phyloP scores from a whole-genome alignment of 768 basidiomycete genomes.

The Podaxis sp. region DNA sequence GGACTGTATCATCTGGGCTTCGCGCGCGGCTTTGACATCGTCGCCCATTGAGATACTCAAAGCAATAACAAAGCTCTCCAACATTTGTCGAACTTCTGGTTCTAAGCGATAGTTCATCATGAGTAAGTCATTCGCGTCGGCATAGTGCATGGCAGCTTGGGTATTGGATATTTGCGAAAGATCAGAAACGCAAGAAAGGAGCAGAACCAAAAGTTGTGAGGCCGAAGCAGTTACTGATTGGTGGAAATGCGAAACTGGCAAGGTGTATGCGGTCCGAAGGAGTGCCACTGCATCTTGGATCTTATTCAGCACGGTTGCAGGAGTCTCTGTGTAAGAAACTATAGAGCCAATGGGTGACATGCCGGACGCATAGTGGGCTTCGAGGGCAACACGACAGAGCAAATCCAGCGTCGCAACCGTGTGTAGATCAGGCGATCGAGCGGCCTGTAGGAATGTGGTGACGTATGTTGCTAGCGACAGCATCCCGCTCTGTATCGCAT shows the following conservation, averaged over 20 bases:
- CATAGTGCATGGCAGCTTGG: slow-evolving; percentile 50
- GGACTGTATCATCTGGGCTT: slow-evolving; percentile 70
- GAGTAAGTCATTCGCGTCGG: slow-evolving; percentile 49
- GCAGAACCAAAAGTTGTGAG: slow-evolving; percentile 60
- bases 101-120: slow-evolving; percentile 52
- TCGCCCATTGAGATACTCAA: slow-evolving; percentile 63
- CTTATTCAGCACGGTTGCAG: slow-evolving; percentile 47
- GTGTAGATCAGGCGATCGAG: slow-evolving; percentile 62
- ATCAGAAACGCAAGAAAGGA: slow-evolving; percentile 61
- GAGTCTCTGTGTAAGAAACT: slow-evolving; percentile 47
- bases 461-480: slow-evolving; percentile 61
- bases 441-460: slow-evolving; percentile 64
- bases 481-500: slow-evolving; percentile 53
- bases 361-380: slow-evolving; percentile 60
- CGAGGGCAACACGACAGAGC: slow-evolving; percentile 64
- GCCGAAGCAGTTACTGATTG: slow-evolving; percentile 58
- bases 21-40: slow-evolving; percentile 65
- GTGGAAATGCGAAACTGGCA: slow-evolving; percentile 57
- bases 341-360: slow-evolving; percentile 52
- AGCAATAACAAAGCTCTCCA: slow-evolving; percentile 60
- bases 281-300: slow-evolving; percentile 62
- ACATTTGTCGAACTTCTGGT: slow-evolving; percentile 48
- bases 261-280: slow-evolving; percentile 52
- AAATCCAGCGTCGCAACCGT: slow-evolving; percentile 65
- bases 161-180: slow-evolving; percentile 59